A percentile compares a stretch with the other conserved stretches of the same genome.
Evolutionary conservation across 768 basidiomycete species (phyloP).

Genomic region (Phaeolepiota aurea): DNA sequence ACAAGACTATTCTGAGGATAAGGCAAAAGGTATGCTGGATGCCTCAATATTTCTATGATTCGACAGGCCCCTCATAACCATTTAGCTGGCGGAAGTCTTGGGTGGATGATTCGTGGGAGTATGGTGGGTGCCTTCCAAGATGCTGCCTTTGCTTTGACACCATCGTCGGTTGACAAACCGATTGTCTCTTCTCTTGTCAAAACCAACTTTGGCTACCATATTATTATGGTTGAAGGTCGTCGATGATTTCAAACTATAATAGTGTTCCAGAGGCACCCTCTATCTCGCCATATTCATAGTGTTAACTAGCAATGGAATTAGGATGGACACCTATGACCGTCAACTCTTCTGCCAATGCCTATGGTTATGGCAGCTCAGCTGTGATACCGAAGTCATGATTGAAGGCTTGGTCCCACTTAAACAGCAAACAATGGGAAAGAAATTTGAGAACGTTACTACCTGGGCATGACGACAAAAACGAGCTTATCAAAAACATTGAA

Average conservation of each 20-base stretch:
- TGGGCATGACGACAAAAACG: too few relatives aligned
- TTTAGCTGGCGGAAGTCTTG: slow-evolving; percentile 75
- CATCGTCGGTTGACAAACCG: slow-evolving; percentile 78
- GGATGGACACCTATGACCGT: too few relatives aligned
- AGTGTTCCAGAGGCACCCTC: too few relatives aligned
- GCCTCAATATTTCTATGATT: neutral
- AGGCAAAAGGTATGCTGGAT: slow-evolving; percentile 75
- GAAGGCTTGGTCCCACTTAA: too few relatives aligned
- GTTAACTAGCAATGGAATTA: too few relatives aligned
- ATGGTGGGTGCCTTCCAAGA: slow-evolving; percentile 90
- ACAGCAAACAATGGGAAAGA: too few relatives aligned
- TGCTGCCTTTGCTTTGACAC: slow-evolving; percentile 74
- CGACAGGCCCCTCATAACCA: slow-evolving; percentile 2
- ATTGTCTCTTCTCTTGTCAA: slow-evolving; percentile 66
- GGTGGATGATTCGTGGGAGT: slow-evolving; percentile 81
- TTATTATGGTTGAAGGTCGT: slow-evolving; percentile 88
- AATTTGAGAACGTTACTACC: too few relatives aligned
- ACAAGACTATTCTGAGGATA: slow-evolving; percentile 86
- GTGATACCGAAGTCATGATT: too few relatives aligned
- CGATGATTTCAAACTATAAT: slow-evolving; percentile 34
- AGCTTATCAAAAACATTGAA: too few relatives aligned
- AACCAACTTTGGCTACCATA: slow-evolving; percentile 80
- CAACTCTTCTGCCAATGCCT: too few relatives aligned
- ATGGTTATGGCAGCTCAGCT: too few relatives aligned
- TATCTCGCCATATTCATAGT: too few relatives aligned